Conservation (phyloP, 352 stramenopile genomes). For the Pythium pyrilobum region DNA sequence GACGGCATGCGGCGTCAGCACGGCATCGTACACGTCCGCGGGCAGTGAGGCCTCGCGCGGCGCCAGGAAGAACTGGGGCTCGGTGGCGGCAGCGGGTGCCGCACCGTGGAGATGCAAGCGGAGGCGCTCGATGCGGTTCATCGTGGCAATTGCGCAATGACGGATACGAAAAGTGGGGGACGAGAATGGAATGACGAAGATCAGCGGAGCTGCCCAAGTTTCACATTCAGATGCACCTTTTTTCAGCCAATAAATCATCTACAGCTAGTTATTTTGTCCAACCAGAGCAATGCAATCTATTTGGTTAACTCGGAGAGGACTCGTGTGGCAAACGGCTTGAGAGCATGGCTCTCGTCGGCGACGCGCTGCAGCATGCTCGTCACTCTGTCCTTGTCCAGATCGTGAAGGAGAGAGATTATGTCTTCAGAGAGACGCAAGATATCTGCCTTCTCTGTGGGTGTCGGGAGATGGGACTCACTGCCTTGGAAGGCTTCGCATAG, state of each 20-base stretch:
- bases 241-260: constrained; percentile 6
- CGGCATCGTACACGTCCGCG: constrained; percentile 38
- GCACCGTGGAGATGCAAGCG: constrained; percentile 10
- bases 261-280: constrained; percentile 3
- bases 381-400: constrained; percentile 6
- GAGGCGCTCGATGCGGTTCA: constrained; percentile 22
- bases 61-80: constrained; percentile 12
- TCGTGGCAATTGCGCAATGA: constrained; percentile 9
- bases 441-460: constrained; percentile 3
- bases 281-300: neutral
- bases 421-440: constrained; percentile 13
- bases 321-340: constrained; percentile 15
- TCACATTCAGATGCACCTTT: constrained; percentile 1
- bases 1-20: constrained; percentile 82
- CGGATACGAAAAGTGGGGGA: neutral
- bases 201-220: constrained; percentile 5
- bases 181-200: neutral
- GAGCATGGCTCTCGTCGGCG: constrained; percentile 3
- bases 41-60: constrained; percentile 12
- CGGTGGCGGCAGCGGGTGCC: neutral
- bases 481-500: constrained; percentile 63
- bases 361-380: constrained; percentile 12
- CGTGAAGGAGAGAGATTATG: constrained; percentile 11
- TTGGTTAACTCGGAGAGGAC: neutral
- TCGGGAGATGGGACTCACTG: constrained; percentile 4